Conservation (phyloP, 2,329 filamentous ascomycete genomes). For the Magnaporthiopsis rhizophila region DNA sequence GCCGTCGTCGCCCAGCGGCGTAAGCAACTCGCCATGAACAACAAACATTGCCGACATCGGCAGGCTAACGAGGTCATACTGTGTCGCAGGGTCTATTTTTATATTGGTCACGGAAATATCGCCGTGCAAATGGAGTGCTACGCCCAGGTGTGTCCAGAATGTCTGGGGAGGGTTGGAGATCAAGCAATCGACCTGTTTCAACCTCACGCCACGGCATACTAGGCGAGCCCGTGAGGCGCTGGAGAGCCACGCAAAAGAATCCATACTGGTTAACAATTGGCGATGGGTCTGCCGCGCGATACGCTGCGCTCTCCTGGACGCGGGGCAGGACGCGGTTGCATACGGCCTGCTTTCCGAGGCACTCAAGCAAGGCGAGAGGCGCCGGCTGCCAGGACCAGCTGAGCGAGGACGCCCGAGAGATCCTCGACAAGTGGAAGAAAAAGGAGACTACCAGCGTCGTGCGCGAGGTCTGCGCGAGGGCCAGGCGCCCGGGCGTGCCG, state of each 20-base stretch:
- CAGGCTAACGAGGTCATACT: background rate
- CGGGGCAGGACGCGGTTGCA: background rate
- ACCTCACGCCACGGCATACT: constrained; percentile 2
- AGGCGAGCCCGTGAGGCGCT: background rate
- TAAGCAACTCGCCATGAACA: background rate
- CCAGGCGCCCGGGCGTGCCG: background rate
- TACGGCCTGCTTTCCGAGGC: background rate
- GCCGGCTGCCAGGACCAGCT: background rate
- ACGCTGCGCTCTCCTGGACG: background rate
- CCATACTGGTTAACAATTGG: background rate
- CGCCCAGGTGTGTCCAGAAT: background rate
- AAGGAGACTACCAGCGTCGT: background rate
- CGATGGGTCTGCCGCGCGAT: constrained; percentile 1
- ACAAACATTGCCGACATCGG: background rate
- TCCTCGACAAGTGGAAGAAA: constrained; percentile 1
- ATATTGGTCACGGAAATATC: background rate
- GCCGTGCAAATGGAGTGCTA: background rate
- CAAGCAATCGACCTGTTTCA: background rate
- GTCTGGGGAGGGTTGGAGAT: background rate
- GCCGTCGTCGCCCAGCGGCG: background rate
- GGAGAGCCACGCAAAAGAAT: background rate
- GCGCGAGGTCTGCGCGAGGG: constrained; percentile 1
- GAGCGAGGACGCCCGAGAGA: background rate
- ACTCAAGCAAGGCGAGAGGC: background rate
- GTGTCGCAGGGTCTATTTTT: background rate